Evolutionary conservation across 257 asterid genomes (phyloP).

Genomic region (Solanum chaucha): DNA sequence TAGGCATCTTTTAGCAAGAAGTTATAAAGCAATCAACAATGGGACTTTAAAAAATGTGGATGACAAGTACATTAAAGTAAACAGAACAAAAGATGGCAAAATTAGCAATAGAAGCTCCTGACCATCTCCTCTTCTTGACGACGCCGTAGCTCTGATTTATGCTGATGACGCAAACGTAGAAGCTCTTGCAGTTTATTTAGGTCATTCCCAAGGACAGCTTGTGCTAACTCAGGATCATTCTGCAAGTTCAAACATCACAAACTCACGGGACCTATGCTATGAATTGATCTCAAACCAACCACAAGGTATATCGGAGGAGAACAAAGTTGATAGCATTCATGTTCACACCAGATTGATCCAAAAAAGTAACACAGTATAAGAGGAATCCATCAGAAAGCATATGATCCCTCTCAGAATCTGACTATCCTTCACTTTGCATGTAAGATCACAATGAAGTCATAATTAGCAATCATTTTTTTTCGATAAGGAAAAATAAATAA

Average conservation of each 20-base stretch:
- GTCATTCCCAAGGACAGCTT: constrained; percentile 87
- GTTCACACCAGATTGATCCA: neutral
- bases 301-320: neutral
- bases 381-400: neutral
- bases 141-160: constrained; percentile 58
- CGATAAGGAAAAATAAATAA: neutral
- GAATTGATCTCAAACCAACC: neutral
- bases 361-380: neutral
- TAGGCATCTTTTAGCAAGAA: neutral
- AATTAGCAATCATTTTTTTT: neutral
- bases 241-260: constrained; percentile 28
- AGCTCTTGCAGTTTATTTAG: constrained; percentile 73
- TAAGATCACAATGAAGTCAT: neutral
- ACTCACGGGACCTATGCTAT: neutral
- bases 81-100: neutral
- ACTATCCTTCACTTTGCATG: neutral
- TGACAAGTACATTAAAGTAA: neutral
- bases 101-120: constrained; percentile 13
- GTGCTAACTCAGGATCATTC: constrained; percentile 97
- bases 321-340: neutral
- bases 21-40: neutral
- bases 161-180: constrained; percentile 66
- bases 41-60: neutral
- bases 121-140: constrained; percentile 93
- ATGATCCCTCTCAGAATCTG: neutral